Evolutionary conservation across 768 basidiomycete species (phyloP), one percentile per base, ranked within the genome.

Genomic region (Leucosporidium yakuticum): DNA sequence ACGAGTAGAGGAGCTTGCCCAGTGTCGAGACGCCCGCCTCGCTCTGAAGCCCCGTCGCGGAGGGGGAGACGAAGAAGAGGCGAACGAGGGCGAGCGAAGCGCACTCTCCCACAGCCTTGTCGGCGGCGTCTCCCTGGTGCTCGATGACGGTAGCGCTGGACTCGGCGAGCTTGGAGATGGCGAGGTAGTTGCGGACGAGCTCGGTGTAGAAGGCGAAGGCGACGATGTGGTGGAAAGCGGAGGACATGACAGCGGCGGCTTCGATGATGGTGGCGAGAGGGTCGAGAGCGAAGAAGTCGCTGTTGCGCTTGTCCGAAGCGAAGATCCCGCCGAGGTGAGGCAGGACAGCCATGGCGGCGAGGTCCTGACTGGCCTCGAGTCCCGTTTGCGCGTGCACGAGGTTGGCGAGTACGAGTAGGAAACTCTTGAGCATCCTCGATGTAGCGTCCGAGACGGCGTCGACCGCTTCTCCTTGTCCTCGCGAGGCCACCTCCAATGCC

Each of bases 251-350:
- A 3, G 90, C 88, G 0, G 94, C 93, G 0, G 88, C 86, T 80
- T 99, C 95, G 31, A 95, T 83, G 27, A 99, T 83, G 49, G 95
- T 84, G 4, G 89, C 88, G 74, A 97, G 87, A 0, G 96, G 94
- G 77, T 96, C 91, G 49, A 68, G 23, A 9, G n/a, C n/a, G 20
- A 56, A 65, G 48, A 69, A 65, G 36, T 60, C 61, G 29, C 6
- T 15, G 23, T n/a, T 56, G 25, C 63, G 62, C 57, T 56, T 59
- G 34, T 60, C 72, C 1, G 21, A 51, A 0, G 69, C 55, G 47
- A 69, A 69, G 31, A 47, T 1, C 4, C 72, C 72, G 51, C 69
- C 69, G 39, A 73, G 60, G 15, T 69, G 68, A 4, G 64, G 61
- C 9, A 58, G 20, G 20, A 65, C 50, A 23, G 67, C 50, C 55